Evolutionary conservation across 768 basidiomycete species (phyloP), one percentile per base, ranked within the genome.

Genomic region (Collybiopsis luxurians): DNA sequence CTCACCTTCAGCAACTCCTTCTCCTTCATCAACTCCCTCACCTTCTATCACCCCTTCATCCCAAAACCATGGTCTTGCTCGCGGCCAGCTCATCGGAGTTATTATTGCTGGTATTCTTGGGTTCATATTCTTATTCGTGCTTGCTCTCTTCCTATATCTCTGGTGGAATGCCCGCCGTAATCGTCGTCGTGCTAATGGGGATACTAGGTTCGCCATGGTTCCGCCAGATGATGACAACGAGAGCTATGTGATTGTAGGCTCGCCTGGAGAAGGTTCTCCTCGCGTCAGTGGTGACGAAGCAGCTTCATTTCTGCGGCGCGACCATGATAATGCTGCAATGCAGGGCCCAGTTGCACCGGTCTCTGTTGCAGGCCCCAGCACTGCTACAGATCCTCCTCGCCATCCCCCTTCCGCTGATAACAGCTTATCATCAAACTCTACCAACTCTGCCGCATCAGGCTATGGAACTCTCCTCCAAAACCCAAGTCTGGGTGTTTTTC

Each of bases 251-350:
- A 69, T 78, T 38, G 68, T 82, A 21, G 72, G 73, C 28, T 64
- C 73, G 2, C 74, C 76, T 11, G 87, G 84, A n/a, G 84, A 88
- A 68, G 86, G 86, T 31, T 84, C 84, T 24, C 86, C 88, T 1
- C 76, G 86, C 10, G 78, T 79, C 28, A 89, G 85, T 49, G 88
- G 88, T 5, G 87, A 87, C 64, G 88, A 89, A 66, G 73, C 70
- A 2, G 87, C 88, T 63, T 75, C 88, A 0, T 87, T 89, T 75
- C 73, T 87, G 3, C 78, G 73, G 52, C 72, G 68, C 1, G 15
- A 58, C 10, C 7, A 15, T 27, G 73, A 73, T 57, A 54, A 17
- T 9, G 12, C 36, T 1, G 45, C 27, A 26, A 43, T 38, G 46
- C 58, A 49, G 11, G 27, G 42, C 4, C 15, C 48, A 40, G 50